phyloP scores from a whole-genome alignment of 1,284 basidiomycete genomes.

The Moesziomyces antarcticus region DNA sequence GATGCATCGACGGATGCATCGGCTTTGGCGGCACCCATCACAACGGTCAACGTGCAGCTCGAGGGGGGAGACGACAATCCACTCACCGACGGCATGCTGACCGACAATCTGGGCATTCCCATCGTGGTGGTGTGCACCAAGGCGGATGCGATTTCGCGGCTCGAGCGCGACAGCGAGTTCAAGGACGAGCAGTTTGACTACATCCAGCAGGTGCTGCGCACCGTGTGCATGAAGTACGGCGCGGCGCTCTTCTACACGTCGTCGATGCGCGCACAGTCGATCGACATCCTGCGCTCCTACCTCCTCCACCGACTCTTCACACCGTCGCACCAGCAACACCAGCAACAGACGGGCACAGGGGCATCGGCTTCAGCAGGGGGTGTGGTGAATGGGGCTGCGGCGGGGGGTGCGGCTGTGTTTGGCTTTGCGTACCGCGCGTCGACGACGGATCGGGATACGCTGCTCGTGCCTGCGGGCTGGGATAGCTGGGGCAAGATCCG shows the following conservation, averaged over 20 bases:
- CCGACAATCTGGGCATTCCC: slow-evolving; percentile 77
- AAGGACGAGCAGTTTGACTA: slow-evolving; percentile 93
- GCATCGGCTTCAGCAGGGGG: neutral
- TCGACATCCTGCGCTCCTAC: slow-evolving; percentile 85
- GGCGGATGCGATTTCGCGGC: slow-evolving; percentile 66
- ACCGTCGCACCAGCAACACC: slow-evolving; percentile 68
- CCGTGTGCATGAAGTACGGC: slow-evolving; percentile 91
- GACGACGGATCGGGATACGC: slow-evolving; percentile 88
- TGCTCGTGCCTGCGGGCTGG: slow-evolving; percentile 94
- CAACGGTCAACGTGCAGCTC: slow-evolving; percentile 70
- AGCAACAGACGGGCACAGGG: slow-evolving; percentile 1
- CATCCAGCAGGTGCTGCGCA: slow-evolving; percentile 91
- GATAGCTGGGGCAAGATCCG: slow-evolving; percentile 97
- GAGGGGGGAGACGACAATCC: slow-evolving; percentile 62
- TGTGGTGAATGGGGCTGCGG: slow-evolving; percentile 17
- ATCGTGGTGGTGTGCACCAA: slow-evolving; percentile 90
- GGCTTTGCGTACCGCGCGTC: slow-evolving; percentile 88
- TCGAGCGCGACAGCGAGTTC: slow-evolving; percentile 68
- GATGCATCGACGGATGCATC: neutral
- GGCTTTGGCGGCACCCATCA: slow-evolving; percentile 70
- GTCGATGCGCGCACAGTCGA: slow-evolving; percentile 78
- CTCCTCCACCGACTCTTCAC: slow-evolving; percentile 86
- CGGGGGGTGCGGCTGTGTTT: slow-evolving; percentile 76
- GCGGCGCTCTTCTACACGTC: slow-evolving; percentile 92
- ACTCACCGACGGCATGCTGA: slow-evolving; percentile 49